Base-by-base conservation (phyloP, 352 stramenopile species). In the Pythium monospermum region DNA sequence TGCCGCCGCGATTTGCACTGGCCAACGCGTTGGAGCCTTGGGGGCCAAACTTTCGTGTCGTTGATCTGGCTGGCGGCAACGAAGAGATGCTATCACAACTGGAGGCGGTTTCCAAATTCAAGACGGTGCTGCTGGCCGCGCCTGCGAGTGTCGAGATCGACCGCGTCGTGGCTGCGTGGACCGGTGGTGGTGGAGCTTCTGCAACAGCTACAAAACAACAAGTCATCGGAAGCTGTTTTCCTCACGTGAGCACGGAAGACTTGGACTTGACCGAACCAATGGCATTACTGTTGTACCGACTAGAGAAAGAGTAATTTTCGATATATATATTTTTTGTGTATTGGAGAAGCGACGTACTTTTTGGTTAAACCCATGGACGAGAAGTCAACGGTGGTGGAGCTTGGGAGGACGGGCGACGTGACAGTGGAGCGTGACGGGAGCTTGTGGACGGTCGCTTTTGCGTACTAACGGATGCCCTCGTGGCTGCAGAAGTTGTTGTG, bases 1-100 rank as follows among this genome's bases (percentile, higher is more conserved):
- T 91, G 78, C 81, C 81, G 1, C 81, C 81, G 22, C 81, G 81
- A 11, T 91, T 89, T 49, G 61, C 82, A n/a, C 64, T 87, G n/a
- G 49, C 64, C 7, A 66, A 66, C 36, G 22, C 11, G 16, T 16
- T 11, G 30, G 1, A 47, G 12, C 18, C 41, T 8, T 49, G 33
- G 23, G 38, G 23, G 4, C 35, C 53, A 19, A n/a, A 47, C 15
- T 79, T 88, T 37, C 56, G 69, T 10, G 32, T 88, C 23, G 48
- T 85, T 16, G 77, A 88, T 62, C 52, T 85, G 0, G 74, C 70
- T 25, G 74, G 77, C 6, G 61, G 56, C 16, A 37, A 56, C 11
- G n/a, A n/a, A n/a, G 35, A 28, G 25, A 66, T 55, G 25, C n/a
- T 49, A 6, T 46, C 51, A 18, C 42, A 66, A 48, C 39, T 59